Percentiles rank a stretch among this genome's conserved stretches.
These are phyloP conservation scores for Colletotrichum graminicola DNA, from an alignment of 2,329 filamentous ascomycete species.

Conservation along the genomic window DNA sequence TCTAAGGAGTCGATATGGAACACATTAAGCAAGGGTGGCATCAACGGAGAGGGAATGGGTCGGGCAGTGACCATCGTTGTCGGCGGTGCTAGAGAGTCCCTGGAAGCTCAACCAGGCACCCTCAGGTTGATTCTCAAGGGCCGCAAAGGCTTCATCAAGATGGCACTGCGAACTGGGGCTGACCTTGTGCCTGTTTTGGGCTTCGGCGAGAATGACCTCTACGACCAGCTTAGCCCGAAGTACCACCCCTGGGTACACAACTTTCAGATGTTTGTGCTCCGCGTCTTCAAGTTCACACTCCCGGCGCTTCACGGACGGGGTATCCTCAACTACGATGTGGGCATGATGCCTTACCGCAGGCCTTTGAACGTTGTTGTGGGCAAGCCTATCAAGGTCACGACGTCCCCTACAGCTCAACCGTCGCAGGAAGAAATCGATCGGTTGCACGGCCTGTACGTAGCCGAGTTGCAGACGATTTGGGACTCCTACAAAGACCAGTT, in stretches of 20 bases:
- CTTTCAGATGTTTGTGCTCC: slow-evolving; percentile 86
- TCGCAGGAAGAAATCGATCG: slow-evolving; percentile 82
- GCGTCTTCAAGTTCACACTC: slow-evolving; percentile 89
- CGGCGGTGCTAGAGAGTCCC: slow-evolving; percentile 90
- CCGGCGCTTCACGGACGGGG: slow-evolving; percentile 91
- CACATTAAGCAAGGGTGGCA: slow-evolving; percentile 82
- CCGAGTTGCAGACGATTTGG: slow-evolving; percentile 80
- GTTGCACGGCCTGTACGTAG: slow-evolving; percentile 82
- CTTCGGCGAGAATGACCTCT: slow-evolving; percentile 96
- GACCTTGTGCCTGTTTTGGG: slow-evolving; percentile 92
- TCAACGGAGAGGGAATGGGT: slow-evolving; percentile 85
- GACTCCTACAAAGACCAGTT: slow-evolving; percentile 84
- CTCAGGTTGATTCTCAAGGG: slow-evolving; percentile 83
- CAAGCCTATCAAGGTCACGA: slow-evolving; percentile 78
- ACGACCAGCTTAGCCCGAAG: slow-evolving; percentile 86
- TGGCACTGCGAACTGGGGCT: slow-evolving; percentile 91
- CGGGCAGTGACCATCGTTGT: slow-evolving; percentile 97
- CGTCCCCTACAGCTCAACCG: slow-evolving; percentile 70
- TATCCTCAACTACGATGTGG: slow-evolving; percentile 98
- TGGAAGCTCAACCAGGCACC: slow-evolving; percentile 85
- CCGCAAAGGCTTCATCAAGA: slow-evolving; percentile 93
- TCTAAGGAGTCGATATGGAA: slow-evolving; percentile 94
- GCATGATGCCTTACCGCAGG: slow-evolving; percentile 91
- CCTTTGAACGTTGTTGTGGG: slow-evolving; percentile 93
- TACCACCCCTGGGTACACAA: slow-evolving; percentile 84